A percentile compares a stretch with the other conserved stretches of the same genome.
Evolutionary conservation across 208 protist species (phyloP).

Genomic region (Leishmania arabica): DNA sequence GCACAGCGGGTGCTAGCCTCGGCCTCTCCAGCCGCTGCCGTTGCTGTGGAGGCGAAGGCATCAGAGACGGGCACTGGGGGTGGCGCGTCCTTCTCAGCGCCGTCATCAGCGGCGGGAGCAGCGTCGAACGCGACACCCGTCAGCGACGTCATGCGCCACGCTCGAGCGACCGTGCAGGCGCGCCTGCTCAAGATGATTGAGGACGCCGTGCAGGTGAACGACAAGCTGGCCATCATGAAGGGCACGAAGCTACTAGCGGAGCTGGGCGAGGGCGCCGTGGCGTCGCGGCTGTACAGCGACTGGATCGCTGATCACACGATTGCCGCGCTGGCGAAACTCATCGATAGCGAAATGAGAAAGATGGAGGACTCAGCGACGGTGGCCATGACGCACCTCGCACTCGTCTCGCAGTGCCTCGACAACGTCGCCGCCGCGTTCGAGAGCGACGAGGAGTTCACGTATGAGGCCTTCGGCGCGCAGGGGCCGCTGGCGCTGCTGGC

Average conservation of each 20-base stretch:
- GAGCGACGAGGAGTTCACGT: slow-evolving; percentile 67
- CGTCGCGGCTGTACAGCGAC: slow-evolving; percentile 53
- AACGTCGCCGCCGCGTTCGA: slow-evolving; percentile 80
- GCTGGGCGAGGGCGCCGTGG: slow-evolving; percentile 47
- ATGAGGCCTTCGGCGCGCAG: slow-evolving; percentile 53
- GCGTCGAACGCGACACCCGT: background rate
- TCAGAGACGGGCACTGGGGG: background rate
- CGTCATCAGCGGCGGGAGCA: background rate
- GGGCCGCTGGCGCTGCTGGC: slow-evolving; percentile 59
- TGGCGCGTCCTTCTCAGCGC: background rate
- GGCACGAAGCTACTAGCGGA: slow-evolving; percentile 46
- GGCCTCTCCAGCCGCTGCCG: slow-evolving; percentile 9
- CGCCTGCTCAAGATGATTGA: slow-evolving; percentile 35
- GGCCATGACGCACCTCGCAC: slow-evolving; percentile 71
- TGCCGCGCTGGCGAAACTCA: slow-evolving; percentile 52
- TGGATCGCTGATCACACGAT: slow-evolving; percentile 78
- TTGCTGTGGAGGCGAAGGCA: slow-evolving; percentile 5
- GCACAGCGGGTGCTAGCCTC: slow-evolving; percentile 43
- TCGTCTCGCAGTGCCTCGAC: slow-evolving; percentile 84
- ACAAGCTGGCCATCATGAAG: slow-evolving; percentile 78
- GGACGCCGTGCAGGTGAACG: slow-evolving; percentile 42
- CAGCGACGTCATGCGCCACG: slow-evolving; percentile 29
- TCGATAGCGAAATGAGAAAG: slow-evolving; percentile 71
- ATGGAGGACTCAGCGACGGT: slow-evolving; percentile 67
- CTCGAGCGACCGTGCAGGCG: slow-evolving; percentile 34